Evolutionary conservation across 2,329 filamentous ascomycete species (phyloP).

Genomic region (Gyromitra esculenta): DNA sequence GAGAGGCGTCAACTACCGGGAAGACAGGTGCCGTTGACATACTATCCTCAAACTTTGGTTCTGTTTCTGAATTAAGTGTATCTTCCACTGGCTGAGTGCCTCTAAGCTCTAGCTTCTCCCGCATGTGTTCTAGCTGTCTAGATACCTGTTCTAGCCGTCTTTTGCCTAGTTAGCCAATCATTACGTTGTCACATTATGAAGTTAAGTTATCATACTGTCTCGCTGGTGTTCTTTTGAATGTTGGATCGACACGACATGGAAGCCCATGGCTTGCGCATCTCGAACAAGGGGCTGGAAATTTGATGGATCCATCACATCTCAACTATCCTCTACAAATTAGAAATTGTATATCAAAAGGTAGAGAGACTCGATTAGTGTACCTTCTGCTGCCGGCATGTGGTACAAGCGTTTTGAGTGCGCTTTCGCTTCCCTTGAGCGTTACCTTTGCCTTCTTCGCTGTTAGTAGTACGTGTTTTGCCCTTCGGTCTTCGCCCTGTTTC

Average conservation of each 20-base stretch:
- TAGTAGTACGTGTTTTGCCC: not conserved
- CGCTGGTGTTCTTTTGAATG: slow-evolving; percentile 43
- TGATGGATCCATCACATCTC: slow-evolving; percentile 37
- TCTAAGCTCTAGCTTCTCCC: slow-evolving; percentile 39
- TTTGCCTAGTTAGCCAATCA: slow-evolving; percentile 19
- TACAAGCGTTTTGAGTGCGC: slow-evolving; percentile 39
- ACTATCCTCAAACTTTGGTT: slow-evolving; percentile 8
- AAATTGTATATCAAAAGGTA: not conserved
- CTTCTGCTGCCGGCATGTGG: slow-evolving; percentile 44
- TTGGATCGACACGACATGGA: slow-evolving; percentile 34
- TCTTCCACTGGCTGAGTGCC: slow-evolving; percentile 7
- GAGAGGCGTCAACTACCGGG: slow-evolving; percentile 17
- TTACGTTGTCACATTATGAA: not conserved
- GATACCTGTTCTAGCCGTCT: slow-evolving; percentile 43
- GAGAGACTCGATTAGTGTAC: not conserved
- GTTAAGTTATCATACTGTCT: slow-evolving; percentile 24
- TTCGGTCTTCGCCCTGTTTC: slow-evolving; percentile 4
- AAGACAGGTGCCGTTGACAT: slow-evolving; percentile 20
- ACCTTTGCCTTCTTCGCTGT: not conserved
- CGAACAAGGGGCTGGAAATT: slow-evolving; percentile 45
- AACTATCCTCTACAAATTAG: slow-evolving; percentile 23
- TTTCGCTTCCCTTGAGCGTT: slow-evolving; percentile 24
- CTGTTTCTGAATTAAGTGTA: not conserved
- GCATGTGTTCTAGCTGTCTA: slow-evolving; percentile 38
- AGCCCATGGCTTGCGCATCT: slow-evolving; percentile 33